Base-by-base conservation (phyloP, 2,329 filamentous ascomycete species). In the Aspergillus brunneoviolaceus region DNA sequence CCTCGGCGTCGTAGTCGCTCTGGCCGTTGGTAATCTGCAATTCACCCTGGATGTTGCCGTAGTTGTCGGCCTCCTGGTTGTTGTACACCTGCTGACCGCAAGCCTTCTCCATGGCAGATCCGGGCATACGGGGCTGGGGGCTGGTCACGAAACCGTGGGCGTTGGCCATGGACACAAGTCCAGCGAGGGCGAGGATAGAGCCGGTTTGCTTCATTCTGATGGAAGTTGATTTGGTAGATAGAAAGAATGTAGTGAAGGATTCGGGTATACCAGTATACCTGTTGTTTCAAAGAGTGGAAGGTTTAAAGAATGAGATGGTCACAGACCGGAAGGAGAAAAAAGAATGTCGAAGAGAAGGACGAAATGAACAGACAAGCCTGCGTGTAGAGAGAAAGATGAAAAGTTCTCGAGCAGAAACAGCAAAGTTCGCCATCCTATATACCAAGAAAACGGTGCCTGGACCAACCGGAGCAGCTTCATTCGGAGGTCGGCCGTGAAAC, bases 31-130 rank as follows among this genome's bases (percentile, higher is more conserved):
- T 80, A 52, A 81, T 76, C 70, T 85, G 81, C 49, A 84, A 76
- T 64, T 83, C 76, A 59, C 80, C 80, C 72, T 87, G 84, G 64
- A 86, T 74, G 72, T 86, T 86, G 66, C 83, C 83, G 71, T 82
- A 82, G 70, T 80, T 77, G 77, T 86, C 84, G 16, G 80, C 76
- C 39, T 65, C 63, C 74, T 84, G 80, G 74, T 82, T 82, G 76
- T 78, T 78, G 74, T 77, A 80, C 67, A 84, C 79, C 72, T 85
- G 83, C 62, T 80, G 68, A 58, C 84, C 84, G 65, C 84, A 87
- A 58, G 81, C 80, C 14, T 77, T 71, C 62, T 77, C 68, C 77
- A 84, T 82, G 63, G 82, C 82, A 49, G 72, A 31, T 51, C 84
- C 84, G 21, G 84, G 81, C 66, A 78, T 73, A 68, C 84, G 82